Percentiles rank a stretch among this genome's conserved stretches.
Evolutionary conservation across 2,329 filamentous ascomycete genomes (phyloP).

Genomic region (Penicillium sp.): DNA sequence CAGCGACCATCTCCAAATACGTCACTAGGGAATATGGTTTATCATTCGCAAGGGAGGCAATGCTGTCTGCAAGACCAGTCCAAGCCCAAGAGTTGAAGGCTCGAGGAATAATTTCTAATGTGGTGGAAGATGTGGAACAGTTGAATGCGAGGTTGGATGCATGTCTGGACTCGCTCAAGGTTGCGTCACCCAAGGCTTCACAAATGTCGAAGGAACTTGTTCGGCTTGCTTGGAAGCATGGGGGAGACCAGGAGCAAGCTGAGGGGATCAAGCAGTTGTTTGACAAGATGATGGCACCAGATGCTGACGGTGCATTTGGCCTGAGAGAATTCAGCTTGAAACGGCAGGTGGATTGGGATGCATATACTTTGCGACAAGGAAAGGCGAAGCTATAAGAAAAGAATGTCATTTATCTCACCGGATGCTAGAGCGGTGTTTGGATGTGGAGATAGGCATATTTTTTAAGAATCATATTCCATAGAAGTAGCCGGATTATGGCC

Average conservation of each 20-base stretch:
- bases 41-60: constrained; percentile 42
- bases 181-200: constrained; percentile 35
- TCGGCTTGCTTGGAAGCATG: constrained; percentile 31
- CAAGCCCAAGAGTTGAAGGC: constrained; percentile 30
- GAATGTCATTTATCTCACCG: background rate
- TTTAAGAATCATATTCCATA: constrained; percentile 13
- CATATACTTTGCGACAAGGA: constrained; percentile 7
- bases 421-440: background rate
- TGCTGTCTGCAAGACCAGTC: constrained; percentile 42
- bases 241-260: constrained; percentile 20
- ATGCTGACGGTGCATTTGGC: constrained; percentile 27
- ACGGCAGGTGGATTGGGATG: constrained; percentile 31
- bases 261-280: constrained; percentile 29
- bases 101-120: constrained; percentile 26
- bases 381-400: constrained; percentile 9
- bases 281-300: constrained; percentile 33
- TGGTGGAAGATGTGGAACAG: constrained; percentile 23
- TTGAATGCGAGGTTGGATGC: constrained; percentile 28
- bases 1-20: constrained; percentile 47
- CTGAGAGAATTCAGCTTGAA: constrained; percentile 29
- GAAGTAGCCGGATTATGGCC: constrained; percentile 12
- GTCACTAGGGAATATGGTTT: constrained; percentile 46
- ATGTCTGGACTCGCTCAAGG: constrained; percentile 26
- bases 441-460: background rate
- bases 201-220: constrained; percentile 42